Base-by-base conservation (phyloP, 2,329 filamentous ascomycete species). In the Trichoderma semiorbis region DNA sequence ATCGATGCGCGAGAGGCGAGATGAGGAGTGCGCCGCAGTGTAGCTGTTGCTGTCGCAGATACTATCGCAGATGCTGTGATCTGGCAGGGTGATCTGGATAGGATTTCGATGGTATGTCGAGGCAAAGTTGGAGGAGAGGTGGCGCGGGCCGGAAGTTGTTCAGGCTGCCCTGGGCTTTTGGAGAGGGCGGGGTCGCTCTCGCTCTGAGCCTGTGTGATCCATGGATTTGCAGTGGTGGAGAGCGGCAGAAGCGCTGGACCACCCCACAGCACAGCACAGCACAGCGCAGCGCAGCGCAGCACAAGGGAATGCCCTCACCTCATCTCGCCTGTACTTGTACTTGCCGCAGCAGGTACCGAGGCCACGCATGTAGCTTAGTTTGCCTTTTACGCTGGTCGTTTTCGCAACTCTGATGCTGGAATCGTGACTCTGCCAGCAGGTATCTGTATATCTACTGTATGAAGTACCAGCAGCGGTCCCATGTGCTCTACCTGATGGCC, bases 131-230 rank as follows among this genome's bases (percentile, higher is more conserved):
- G 43, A 60, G 55, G 39, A 62, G 39, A 39, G 61, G 69, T 50
- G 68, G 68, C 68, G 68, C 69, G 43, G 53, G 69, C 55, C 53
- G 57, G 70, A 68, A 69, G 70, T 61, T 63, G 63, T 72, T 72
- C 70, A 72, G 70, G 70, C 70, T 72, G 70, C 64, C 69, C 69
- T 60, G 61, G 69, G 64, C 57, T 50, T 60, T 67, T 64, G 64
- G 26, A 55, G 53, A 72, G 64, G 50, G 55, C 63, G 64, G 64
- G 57, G 70, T 72, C 39, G 21, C 55, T 32, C 21, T 72, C 39
- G 21, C 55, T 34, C 21, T 39, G 50, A 26, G 57, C 16, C 53
- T 61, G 55, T 47, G 57, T 34, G 67, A 53, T 43, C 16, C n/a
- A 43, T 57, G 67, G 67, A 36, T 58, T n/a, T 36, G n/a, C 58